These are phyloP conservation scores for Evernia prunastri DNA, from an alignment of 495 filamentous ascomycete species.

Conservation along the genomic window DNA sequence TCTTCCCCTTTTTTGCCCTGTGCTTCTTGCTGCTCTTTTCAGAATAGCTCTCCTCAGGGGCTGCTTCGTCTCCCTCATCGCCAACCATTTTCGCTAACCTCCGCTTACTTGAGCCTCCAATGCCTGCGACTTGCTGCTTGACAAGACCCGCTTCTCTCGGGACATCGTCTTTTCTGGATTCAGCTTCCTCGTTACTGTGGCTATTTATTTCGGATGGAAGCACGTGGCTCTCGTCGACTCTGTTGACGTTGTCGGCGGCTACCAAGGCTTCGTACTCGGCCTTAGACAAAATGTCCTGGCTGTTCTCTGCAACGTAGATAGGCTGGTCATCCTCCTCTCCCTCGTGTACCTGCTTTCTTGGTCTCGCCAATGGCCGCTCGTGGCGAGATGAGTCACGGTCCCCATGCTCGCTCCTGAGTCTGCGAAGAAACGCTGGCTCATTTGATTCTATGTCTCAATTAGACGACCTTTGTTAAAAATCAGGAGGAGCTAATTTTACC, in stretches of 20 bases:
- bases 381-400: conserved; percentile 23
- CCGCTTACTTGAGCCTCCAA: conserved; percentile 18
- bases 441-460: conserved; percentile 18
- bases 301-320: conserved; percentile 35
- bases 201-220: neutral
- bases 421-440: conserved; percentile 25
- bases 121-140: conserved; percentile 7
- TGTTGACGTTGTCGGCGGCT: neutral
- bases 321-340: conserved; percentile 34
- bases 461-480: neutral
- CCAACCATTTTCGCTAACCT: conserved; percentile 20
- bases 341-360: conserved; percentile 27
- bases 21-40: conserved; percentile 29
- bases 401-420: conserved; percentile 16
- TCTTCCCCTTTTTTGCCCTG: conserved; percentile 13
- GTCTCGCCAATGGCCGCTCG: conserved; percentile 26
- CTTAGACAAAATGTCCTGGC: conserved; percentile 35
- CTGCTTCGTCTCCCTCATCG: conserved; percentile 29
- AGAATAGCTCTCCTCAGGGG: conserved; percentile 2
- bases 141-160: neutral
- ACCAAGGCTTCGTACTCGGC: conserved; percentile 24
- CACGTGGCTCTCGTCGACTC: neutral
- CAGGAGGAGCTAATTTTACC: conserved; percentile 12
- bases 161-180: neutral
- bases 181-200: neutral